Evolutionary conservation across 1,284 basidiomycete genomes (phyloP).

Genomic region (Agaricales sp.): DNA sequence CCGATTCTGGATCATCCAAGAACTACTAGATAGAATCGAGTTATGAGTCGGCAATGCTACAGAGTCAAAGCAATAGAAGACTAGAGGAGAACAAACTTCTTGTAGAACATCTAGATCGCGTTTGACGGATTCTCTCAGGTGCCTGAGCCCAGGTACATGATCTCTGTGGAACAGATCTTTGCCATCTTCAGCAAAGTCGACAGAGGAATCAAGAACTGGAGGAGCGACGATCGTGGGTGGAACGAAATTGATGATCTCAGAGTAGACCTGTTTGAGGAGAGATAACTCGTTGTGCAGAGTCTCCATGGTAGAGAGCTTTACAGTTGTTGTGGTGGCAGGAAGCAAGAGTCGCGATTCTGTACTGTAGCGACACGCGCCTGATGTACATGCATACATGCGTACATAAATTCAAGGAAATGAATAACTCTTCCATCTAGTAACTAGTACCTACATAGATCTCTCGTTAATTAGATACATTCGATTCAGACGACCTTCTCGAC

Average conservation of each 20-base stretch:
- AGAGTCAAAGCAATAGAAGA: constrained; percentile 10
- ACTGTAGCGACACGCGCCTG: too few species aligned
- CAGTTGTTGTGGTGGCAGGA: too few species aligned
- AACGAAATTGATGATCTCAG: constrained; percentile 30
- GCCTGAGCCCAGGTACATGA: constrained; percentile 40
- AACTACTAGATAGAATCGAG: constrained; percentile 41
- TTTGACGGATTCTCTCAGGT: constrained; percentile 35
- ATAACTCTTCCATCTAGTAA: too few species aligned
- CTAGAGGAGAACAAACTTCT: constrained; percentile 29
- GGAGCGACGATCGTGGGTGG: constrained; percentile 28
- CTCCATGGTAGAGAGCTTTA: too few species aligned
- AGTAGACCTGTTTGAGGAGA: not conserved
- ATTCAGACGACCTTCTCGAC: constrained; percentile 25
- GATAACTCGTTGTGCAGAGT: not conserved
- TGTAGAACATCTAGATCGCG: constrained; percentile 40
- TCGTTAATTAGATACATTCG: too few species aligned
- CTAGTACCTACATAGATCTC: too few species aligned
- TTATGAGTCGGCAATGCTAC: constrained; percentile 1
- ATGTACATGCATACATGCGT: too few species aligned
- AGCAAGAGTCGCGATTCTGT: too few species aligned
- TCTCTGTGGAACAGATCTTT: constrained; percentile 32
- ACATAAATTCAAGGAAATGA: too few species aligned
- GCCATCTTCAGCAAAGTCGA: constrained; percentile 20
- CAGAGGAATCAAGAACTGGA: constrained; percentile 47
- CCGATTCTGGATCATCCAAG: constrained; percentile 34